Base-by-base conservation (phyloP, 176 grass and related monocot genomes). In the Carex pumila region DNA sequence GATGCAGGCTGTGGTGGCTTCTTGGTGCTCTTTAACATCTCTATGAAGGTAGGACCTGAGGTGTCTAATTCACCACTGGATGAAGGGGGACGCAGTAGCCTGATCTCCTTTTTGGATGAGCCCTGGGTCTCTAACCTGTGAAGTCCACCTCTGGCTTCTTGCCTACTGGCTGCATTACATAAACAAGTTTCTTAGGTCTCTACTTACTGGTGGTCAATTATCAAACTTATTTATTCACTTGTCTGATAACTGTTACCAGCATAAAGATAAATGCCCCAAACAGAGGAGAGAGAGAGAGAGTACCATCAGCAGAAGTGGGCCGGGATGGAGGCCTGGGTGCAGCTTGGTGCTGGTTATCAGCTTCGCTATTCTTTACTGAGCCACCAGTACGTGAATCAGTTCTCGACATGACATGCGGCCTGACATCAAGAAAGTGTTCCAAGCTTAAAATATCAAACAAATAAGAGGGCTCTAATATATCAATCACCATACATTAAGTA, bases 21-120 rank as follows among this genome's bases (percentile, higher is more conserved):
- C 85, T 92, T 95, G 37, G 85, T 90, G 88, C 91, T 97, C 90
- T 99, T 99, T 70, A 99, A 65, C 84, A 90, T 89, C 71, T 99
- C 97, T 12, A 90, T 95, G 86, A 99, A 99, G 9, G 93, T 91
- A 75, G 83, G 91, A 63, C 92, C 93, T 25, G 89, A 85, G 0
- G 84, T 73, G 83, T 95, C 97, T 29, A 66, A 43, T 61, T 95
- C 88, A 17, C 56, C 85, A 7, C 70, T 66, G 0, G 85, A 88
- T 72, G 82, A 86, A 71, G 79, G 83, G 17, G 85, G 63, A 54
- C 86, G 79, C 30, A 84, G 88, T 21, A 73, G 31, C 54, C 85
- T 91, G 13, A 85, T 7, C 56, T 94, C 94, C 79, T 89, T 94
- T 80, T 90, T 97, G 85, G 54, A 88, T 53, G 92, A 79, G 54